phyloP scores from a whole-genome alignment of 2,329 filamentous ascomycete species.

The Stenocarpella maydis region DNA sequence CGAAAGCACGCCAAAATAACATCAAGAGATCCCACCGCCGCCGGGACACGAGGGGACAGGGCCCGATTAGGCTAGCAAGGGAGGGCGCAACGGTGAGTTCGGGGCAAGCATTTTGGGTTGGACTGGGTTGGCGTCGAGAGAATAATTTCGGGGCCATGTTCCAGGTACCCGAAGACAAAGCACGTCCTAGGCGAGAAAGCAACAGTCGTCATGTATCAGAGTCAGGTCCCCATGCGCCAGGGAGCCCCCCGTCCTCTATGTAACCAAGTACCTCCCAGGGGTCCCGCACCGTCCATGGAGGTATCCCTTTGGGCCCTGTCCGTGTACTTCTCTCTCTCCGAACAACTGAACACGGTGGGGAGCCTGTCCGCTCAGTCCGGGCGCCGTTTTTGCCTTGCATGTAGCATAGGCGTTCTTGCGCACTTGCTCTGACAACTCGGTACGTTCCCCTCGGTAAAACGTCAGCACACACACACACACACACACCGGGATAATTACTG shows the following conservation, averaged over 20 bases:
- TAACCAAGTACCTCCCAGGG: constrained; percentile 36
- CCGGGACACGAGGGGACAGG: constrained; percentile 7
- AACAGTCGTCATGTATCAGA: constrained; percentile 33
- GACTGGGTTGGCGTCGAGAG: constrained; percentile 25
- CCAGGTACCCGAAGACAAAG: constrained; percentile 34
- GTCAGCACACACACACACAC: constrained; percentile 14
- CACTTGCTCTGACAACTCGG: constrained; percentile 16
- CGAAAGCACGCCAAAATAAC: too few relatives aligned
- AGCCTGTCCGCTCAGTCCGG: constrained; percentile 23
- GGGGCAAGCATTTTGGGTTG: constrained; percentile 15
- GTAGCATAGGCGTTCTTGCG: constrained; percentile 11
- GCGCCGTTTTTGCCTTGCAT: constrained; percentile 30
- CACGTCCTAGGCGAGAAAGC: constrained; percentile 34
- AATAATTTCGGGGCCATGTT: constrained; percentile 29
- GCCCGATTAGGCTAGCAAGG: constrained; percentile 25
- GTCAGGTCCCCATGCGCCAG: constrained; percentile 29
- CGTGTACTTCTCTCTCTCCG: not conserved
- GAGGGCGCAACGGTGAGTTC: constrained; percentile 18
- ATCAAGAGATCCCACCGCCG: not conserved
- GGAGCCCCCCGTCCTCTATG: not conserved
- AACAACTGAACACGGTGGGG: constrained; percentile 20
- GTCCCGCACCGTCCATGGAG: not conserved
- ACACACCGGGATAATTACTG: not conserved
- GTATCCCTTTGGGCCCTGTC: constrained; percentile 17
- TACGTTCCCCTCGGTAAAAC: constrained; percentile 28